Evolutionary conservation across 2,329 filamentous ascomycete genomes (phyloP).

Genomic region (Venturia nashicola): DNA sequence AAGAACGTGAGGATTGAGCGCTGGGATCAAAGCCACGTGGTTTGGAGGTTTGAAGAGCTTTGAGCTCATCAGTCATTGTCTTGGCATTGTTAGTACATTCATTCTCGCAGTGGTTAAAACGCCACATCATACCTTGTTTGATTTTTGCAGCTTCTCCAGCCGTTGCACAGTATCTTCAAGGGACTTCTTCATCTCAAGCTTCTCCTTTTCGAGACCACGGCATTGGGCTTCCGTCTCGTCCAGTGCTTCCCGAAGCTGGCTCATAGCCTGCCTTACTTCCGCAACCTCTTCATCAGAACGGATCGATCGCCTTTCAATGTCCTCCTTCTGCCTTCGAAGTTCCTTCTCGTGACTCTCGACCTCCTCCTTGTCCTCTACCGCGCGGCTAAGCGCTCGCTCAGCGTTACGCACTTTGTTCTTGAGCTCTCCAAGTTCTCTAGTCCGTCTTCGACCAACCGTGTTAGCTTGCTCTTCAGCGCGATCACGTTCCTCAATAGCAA

Average conservation of each 20-base stretch:
- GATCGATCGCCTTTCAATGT: slow-evolving; percentile 59
- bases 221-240: slow-evolving; percentile 81
- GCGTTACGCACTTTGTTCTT: slow-evolving; percentile 67
- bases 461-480: slow-evolving; percentile 83
- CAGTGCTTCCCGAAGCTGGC: slow-evolving; percentile 64
- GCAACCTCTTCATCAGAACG: slow-evolving; percentile 59
- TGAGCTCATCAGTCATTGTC: slow-evolving; percentile 46
- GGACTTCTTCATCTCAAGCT: slow-evolving; percentile 57
- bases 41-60: slow-evolving; percentile 31
- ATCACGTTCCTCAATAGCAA: slow-evolving; percentile 87
- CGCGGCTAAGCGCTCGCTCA: slow-evolving; percentile 61
- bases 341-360: slow-evolving; percentile 62
- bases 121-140: slow-evolving; percentile 36
- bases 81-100: slow-evolving; percentile 17
- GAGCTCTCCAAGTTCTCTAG: slow-evolving; percentile 78
- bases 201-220: slow-evolving; percentile 66
- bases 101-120: not conserved
- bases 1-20: slow-evolving; percentile 44
- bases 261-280: slow-evolving; percentile 66
- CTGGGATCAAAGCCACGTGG: slow-evolving; percentile 27
- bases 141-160: slow-evolving; percentile 68
- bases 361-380: slow-evolving; percentile 65
- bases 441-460: slow-evolving; percentile 59
- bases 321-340: slow-evolving; percentile 60
- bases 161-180: slow-evolving; percentile 67